A percentile compares a stretch with the other conserved stretches of the same genome.
phyloP scores from a whole-genome alignment of 2,329 filamentous ascomycete genomes.

The Penicillium sp. region DNA sequence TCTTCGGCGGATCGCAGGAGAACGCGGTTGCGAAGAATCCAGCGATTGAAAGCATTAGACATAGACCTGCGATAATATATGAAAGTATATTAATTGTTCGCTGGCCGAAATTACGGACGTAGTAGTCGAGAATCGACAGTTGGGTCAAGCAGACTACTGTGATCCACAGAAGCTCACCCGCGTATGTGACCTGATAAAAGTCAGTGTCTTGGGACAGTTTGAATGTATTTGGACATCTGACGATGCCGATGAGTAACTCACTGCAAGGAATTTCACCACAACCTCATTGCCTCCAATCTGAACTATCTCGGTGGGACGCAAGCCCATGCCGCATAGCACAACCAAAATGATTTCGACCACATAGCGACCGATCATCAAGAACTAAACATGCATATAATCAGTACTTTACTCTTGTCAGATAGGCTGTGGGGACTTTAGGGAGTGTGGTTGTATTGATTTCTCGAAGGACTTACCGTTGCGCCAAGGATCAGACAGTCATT shows the following conservation, averaged over 20 bases:
- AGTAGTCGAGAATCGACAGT: conserved; percentile 20
- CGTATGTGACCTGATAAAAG: conserved; percentile 17
- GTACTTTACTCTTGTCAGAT: neutral
- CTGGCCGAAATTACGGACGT: conserved; percentile 14
- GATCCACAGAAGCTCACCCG: conserved; percentile 22
- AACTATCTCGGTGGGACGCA: conserved; percentile 16
- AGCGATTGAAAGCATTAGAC: conserved; percentile 15
- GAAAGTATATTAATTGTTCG: conserved; percentile 8
- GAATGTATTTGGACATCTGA: neutral
- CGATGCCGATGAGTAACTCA: neutral
- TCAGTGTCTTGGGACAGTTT: neutral
- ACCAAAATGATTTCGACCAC: conserved; percentile 19
- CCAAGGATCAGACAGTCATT: conserved; percentile 22
- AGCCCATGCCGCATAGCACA: conserved; percentile 21
- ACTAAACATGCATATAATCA: conserved; percentile 5
- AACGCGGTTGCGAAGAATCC: conserved; percentile 20
- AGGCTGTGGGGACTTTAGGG: too few species aligned
- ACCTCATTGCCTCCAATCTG: conserved; percentile 7
- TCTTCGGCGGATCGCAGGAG: conserved; percentile 16
- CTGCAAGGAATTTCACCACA: conserved; percentile 17
- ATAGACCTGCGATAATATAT: conserved; percentile 13
- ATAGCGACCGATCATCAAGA: conserved; percentile 21
- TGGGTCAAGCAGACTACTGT: conserved; percentile 15
- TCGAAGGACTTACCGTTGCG: conserved; percentile 12
- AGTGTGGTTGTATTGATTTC: too few species aligned